Evolutionary conservation across 1,284 basidiomycete genomes (phyloP), one percentile per base, ranked within the genome.

Genomic region (Marasmius tenuissimus): DNA sequence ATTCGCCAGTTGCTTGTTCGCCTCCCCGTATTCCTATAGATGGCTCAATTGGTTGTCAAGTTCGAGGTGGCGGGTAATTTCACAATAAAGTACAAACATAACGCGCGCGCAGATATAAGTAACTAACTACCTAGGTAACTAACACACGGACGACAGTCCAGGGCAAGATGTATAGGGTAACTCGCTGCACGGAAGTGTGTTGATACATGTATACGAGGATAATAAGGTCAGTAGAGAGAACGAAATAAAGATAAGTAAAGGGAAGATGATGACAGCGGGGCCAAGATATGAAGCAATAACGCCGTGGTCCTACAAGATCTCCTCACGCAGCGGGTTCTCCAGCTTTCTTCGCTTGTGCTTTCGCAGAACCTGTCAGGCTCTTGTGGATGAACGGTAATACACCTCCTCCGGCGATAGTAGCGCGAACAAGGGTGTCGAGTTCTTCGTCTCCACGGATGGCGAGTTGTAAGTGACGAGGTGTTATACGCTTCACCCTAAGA

Each of bases 311-410:
- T 45, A 45, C 42, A 7, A 5, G 20, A 14, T 16, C 16, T 16
- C 9, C 42, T 45, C 42, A 45, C 48, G 39, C 12, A 45, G 9
- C 27, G 14, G 40, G 56, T 45, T 48, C 56, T 35, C 27, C 59
- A 53, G 53, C 48, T 37, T 58, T 60, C 38, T 63, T 63, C 4
- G 48, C 55, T 22, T 33, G 18, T 48, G 22, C 39, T 3, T 38
- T 59, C 34, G 58, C 22, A 50, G 35, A 45, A 33, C 50, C 57
- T 3, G 87, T 90, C 55, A 92, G 79, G 65, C 81, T 86, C 87
- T 97, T 97, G 86, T 98, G 95, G 72, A 98, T 98, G 81, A 97
- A 96, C 12, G 96, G 96, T 68, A 98, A 75, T 3, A 98, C 96
- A 83, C 96, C 95, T 81, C 92, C 91, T 64, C 93, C 93, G 14